Base-by-base conservation (phyloP, 495 filamentous ascomycete species). In the Penicillium ochrochloron region DNA sequence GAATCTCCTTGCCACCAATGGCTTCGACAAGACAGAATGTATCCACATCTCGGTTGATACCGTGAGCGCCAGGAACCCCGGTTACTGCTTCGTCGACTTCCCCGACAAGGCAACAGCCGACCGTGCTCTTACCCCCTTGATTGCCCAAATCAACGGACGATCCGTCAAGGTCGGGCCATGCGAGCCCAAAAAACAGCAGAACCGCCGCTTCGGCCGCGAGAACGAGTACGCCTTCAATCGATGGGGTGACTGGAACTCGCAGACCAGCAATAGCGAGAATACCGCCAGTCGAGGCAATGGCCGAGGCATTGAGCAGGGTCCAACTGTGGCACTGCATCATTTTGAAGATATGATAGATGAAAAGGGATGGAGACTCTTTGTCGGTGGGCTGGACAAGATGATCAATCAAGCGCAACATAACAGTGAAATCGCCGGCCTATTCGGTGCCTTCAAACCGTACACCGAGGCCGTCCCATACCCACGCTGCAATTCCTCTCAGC, bases 241-340 rank as follows among this genome's bases (percentile, higher is more conserved):
- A 48, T 48, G 44, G 44, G 44, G 44, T 25, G 44, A 48, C 21
- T 48, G 44, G 44, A 48, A 48, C 44, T 48, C 44, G 9, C 44
- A 23, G n/a, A 12, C 44, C 44, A 19, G 19, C 21, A 48, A 48
- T 25, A 12, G 11, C 21, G 21, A 48, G 9, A 25, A 14, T 17
- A 25, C 19, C 21, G 3, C 1, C 21, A 14, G 44, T 23, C 44
- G 21, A 11, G 5, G 19, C 0, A 21, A 15, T 7, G n/a, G 9
- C 9, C 42, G 23, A 14, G 9, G 44, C 5, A 48, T 48, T 4
- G 10, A 48, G 5, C 44, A 48, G 44, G 44, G 44, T 25, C 44
- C 44, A 10, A 21, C 15, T 10, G 44, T 19, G 44, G 44, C 44
- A 12, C 21, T 48, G 44, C 1, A 48, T 23, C 44, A 48, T 48